Base-by-base conservation (phyloP, 2,329 filamentous ascomycete genomes). In the Colletotrichum filicis region DNA sequence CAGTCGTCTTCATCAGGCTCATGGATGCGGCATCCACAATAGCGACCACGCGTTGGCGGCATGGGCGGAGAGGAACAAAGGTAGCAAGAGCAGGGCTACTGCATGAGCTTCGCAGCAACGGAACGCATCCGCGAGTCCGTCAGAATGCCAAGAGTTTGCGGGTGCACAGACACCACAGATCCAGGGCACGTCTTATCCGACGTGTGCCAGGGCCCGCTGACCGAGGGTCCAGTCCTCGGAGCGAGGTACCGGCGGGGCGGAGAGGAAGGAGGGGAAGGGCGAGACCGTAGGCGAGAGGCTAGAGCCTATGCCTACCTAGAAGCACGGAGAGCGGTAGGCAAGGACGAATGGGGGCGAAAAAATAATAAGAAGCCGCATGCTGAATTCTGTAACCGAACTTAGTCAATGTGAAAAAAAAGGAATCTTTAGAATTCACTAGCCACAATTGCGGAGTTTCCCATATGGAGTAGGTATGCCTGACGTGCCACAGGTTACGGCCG, bases 71-170 rank as follows among this genome's bases (percentile, higher is more conserved):
- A 37, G 60, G 37, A 26, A 57, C 46, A 60, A 49, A 61, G 22
- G 57, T 14, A 32, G 32, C 28, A 59, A 22, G 59, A 9, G 8
- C 58, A 58, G 52, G 69, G 57, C 58, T 52, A 55, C 53, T 72
- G 66, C 66, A 72, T 64, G 55, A 53, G 42, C 49, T n/a, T 37
- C 24, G 55, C 58, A 24, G 61, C 70, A 42, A 35, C 61, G 66
- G 70, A 66, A 60, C 22, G 28, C 66, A 61, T 37, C 56, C 60
- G 55, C 55, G 14, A 70, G 28, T 66, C 35, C 35, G 56, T 24
- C 52, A 59, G 60, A 26, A 24, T 28, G 46, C 60, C 60, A 65
- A 70, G 66, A 70, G 5, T 53, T 11, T 35, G 59, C 37, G 4
- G 24, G 22, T 22, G 69, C 57, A 62, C 37, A 35, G 59, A 60